Percentiles rank a stretch among this genome's conserved stretches.
phyloP scores from a whole-genome alignment of 495 filamentous ascomycete genomes.

The Penicillium herquei region DNA sequence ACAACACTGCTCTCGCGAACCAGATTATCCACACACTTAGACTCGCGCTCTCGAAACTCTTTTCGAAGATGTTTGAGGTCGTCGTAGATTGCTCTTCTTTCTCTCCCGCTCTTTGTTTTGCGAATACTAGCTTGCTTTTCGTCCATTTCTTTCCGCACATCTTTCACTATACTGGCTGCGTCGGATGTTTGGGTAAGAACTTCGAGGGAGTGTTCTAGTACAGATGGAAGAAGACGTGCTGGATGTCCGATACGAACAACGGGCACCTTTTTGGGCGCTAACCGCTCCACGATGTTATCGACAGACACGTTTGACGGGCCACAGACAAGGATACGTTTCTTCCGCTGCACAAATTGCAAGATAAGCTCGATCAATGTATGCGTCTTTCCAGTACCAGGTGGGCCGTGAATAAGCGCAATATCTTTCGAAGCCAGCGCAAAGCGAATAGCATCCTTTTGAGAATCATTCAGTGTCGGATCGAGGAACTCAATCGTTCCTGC shows the following conservation, averaged over 20 bases:
- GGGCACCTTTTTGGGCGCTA: constrained; percentile 77
- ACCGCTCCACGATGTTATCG: constrained; percentile 97
- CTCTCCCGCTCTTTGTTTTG: constrained; percentile 78
- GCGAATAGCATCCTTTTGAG: constrained; percentile 84
- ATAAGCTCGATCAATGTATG: constrained; percentile 96
- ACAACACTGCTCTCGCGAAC: constrained; percentile 80
- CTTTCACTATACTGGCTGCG: constrained; percentile 84
- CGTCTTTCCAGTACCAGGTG: constrained; percentile 95
- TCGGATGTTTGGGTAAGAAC: constrained; percentile 90
- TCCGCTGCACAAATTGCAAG: constrained; percentile 72
- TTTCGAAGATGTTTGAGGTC: constrained; percentile 83
- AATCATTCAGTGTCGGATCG: constrained; percentile 79
- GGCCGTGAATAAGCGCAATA: constrained; percentile 91
- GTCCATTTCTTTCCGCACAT: constrained; percentile 91
- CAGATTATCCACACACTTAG: constrained; percentile 72
- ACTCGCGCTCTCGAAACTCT: constrained; percentile 85
- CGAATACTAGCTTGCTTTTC: constrained; percentile 82
- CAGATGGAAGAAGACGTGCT: constrained; percentile 83
- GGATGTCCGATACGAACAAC: constrained; percentile 92
- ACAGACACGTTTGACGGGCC: constrained; percentile 95
- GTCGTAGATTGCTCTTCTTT: constrained; percentile 77
- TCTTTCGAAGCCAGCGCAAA: constrained; percentile 84
- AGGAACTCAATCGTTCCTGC: constrained; percentile 69
- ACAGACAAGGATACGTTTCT: constrained; percentile 80
- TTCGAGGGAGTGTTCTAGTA: constrained; percentile 86